A percentile compares a stretch with the other conserved stretches of the same genome.
Evolutionary conservation across 495 filamentous ascomycete genomes (phyloP).

Genomic region (Podospora australis): DNA sequence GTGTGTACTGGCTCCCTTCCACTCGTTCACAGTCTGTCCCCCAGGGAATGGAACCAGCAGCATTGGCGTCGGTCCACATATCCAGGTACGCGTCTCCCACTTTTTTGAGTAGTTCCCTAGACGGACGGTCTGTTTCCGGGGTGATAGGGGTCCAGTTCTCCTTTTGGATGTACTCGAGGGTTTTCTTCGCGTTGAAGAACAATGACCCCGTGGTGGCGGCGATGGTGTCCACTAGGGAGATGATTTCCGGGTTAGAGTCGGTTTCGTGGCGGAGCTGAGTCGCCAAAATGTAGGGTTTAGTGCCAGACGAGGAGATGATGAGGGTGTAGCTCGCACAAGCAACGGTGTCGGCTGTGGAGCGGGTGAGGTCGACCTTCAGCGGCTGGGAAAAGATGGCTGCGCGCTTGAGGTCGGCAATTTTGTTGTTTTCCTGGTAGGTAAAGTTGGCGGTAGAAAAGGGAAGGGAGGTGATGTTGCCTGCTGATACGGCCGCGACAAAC

Average conservation of each 20-base stretch:
- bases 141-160: constrained; percentile 37
- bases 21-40: constrained; percentile 43
- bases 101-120: constrained; percentile 35
- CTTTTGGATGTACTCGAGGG: constrained; percentile 34
- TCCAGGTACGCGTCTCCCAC: constrained; percentile 43
- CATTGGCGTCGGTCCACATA: constrained; percentile 43
- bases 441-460: constrained; percentile 28
- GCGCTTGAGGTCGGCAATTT: constrained; percentile 24
- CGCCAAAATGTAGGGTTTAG: constrained; percentile 37
- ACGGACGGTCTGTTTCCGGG: constrained; percentile 15
- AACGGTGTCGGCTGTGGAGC: constrained; percentile 33
- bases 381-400: constrained; percentile 27
- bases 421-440: constrained; percentile 40
- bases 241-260: constrained; percentile 23
- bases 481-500: constrained; percentile 31
- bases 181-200: constrained; percentile 41
- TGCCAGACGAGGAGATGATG: constrained; percentile 30
- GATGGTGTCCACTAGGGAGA: constrained; percentile 39
- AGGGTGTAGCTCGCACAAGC: constrained; percentile 41
- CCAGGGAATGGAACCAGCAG: constrained; percentile 39
- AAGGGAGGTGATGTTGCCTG: constrained; percentile 24
- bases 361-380: constrained; percentile 33
- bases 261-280: constrained; percentile 37
- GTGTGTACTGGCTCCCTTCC: constrained; percentile 34
- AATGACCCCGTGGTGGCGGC: constrained; percentile 41